phyloP scores from a whole-genome alignment of 1,139 yeast species.

The Yamadazyma trypodendri region DNA sequence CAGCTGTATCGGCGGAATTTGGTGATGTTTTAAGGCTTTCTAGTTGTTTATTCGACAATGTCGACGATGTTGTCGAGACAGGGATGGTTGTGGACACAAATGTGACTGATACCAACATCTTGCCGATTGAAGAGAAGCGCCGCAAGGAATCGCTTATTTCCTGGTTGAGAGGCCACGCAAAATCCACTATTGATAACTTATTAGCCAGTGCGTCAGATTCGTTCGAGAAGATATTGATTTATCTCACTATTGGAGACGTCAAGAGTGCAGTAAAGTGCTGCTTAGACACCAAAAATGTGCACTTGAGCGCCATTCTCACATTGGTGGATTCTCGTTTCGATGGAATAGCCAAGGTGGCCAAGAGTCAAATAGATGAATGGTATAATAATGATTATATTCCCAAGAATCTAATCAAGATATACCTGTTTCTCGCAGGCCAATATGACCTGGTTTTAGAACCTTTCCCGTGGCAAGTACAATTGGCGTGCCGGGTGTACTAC shows the following conservation, averaged over 20 bases:
- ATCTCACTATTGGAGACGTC: conserved; percentile 57
- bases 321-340: conserved; percentile 68
- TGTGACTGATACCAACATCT: not conserved
- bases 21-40: conserved; percentile 12
- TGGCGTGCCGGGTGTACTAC: conserved; percentile 61
- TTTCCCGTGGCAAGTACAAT: conserved; percentile 58
- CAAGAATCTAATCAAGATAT: conserved; percentile 51
- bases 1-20: conserved; percentile 4
- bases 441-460: conserved; percentile 38
- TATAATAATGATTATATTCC: conserved; percentile 50
- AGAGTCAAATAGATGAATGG: conserved; percentile 69
- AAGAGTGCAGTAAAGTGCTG: conserved; percentile 64
- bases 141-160: conserved; percentile 46
- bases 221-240: conserved; percentile 51
- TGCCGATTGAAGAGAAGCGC: not conserved
- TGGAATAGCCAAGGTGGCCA: conserved; percentile 54
- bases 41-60: conserved; percentile 23
- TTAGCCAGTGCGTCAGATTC: conserved; percentile 21
- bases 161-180: conserved; percentile 34
- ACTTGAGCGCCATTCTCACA: conserved; percentile 69
- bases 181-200: conserved; percentile 17
- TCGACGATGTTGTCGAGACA: conserved; percentile 3
- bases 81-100: too few relatives aligned
- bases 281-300: conserved; percentile 56
- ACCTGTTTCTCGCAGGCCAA: conserved; percentile 65